Conservation (phyloP, 2,329 filamentous ascomycete genomes). For the Moelleriella libera region DNA sequence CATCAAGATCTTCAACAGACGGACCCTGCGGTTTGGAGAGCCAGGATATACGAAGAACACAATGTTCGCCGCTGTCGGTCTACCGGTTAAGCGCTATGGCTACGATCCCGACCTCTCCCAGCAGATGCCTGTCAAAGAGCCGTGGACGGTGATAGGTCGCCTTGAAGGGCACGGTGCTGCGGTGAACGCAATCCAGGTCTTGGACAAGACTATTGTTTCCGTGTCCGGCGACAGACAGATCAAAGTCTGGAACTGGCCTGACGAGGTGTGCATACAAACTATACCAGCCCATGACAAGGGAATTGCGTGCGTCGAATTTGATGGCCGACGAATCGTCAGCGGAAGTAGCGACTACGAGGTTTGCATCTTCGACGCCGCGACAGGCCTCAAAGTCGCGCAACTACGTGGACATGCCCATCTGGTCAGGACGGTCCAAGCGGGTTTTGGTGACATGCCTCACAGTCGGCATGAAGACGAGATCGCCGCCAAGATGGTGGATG, state of each 20-base stretch:
- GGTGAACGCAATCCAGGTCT: constrained; percentile 90
- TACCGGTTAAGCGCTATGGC: constrained; percentile 37
- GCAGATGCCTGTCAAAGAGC: constrained; percentile 38
- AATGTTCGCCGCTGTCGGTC: constrained; percentile 36
- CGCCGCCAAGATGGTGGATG: constrained; percentile 61
- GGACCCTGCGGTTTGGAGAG: constrained; percentile 46
- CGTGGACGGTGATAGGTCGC: constrained; percentile 65
- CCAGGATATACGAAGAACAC: constrained; percentile 33
- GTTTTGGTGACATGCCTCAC: constrained; percentile 78
- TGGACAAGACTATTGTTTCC: constrained; percentile 76
- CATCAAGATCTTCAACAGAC: constrained; percentile 91
- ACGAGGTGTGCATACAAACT: constrained; percentile 60
- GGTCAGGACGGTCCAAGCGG: constrained; percentile 88
- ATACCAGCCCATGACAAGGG: constrained; percentile 84
- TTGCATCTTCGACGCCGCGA: constrained; percentile 80
- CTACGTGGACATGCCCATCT: constrained; percentile 70
- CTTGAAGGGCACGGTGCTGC: constrained; percentile 79
- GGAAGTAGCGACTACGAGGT: constrained; percentile 94
- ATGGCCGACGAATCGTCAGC: constrained; percentile 83
- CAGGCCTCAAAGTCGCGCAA: constrained; percentile 79
- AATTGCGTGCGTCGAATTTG: constrained; percentile 95
- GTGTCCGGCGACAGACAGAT: constrained; percentile 88
- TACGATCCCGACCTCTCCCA: constrained; percentile 31
- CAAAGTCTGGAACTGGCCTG: constrained; percentile 87
- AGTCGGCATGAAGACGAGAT: constrained; percentile 60